Evolutionary conservation across 2,329 filamentous ascomycete genomes (phyloP).

Genomic region (Cercospora nicotianae): DNA sequence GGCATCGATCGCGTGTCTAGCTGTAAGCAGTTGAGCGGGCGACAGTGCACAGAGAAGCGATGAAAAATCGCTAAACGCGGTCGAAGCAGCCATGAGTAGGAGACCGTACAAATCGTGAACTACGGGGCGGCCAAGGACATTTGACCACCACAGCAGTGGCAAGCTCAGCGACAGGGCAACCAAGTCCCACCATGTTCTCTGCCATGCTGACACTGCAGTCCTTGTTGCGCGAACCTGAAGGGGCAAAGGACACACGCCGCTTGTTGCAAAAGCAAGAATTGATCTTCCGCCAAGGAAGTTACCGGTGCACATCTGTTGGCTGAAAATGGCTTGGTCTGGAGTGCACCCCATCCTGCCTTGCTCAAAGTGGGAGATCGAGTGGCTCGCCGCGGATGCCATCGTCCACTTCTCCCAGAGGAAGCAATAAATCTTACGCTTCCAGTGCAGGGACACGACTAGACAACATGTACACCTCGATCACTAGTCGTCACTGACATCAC

Average conservation of each 20-base stretch:
- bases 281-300: conserved; percentile 12
- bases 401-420: neutral
- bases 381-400: neutral
- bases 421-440: neutral
- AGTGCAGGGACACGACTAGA: neutral
- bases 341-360: neutral
- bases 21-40: conserved; percentile 16
- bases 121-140: conserved; percentile 8
- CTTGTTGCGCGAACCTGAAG: conserved; percentile 16
- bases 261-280: conserved; percentile 15
- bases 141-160: conserved; percentile 5
- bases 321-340: neutral
- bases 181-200: conserved; percentile 15
- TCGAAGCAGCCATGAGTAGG: conserved; percentile 2
- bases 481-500: neutral
- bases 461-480: neutral
- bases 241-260: conserved; percentile 13
- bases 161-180: conserved; percentile 12
- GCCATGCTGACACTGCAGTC: conserved; percentile 18
- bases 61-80: conserved; percentile 2
- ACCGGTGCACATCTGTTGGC: neutral
- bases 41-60: conserved; percentile 11
- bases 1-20: conserved; percentile 16
- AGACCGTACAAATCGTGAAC: neutral
- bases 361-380: neutral